phyloP scores from a whole-genome alignment of 139 green algal genomes.

The Chlorella sorokiniana region DNA sequence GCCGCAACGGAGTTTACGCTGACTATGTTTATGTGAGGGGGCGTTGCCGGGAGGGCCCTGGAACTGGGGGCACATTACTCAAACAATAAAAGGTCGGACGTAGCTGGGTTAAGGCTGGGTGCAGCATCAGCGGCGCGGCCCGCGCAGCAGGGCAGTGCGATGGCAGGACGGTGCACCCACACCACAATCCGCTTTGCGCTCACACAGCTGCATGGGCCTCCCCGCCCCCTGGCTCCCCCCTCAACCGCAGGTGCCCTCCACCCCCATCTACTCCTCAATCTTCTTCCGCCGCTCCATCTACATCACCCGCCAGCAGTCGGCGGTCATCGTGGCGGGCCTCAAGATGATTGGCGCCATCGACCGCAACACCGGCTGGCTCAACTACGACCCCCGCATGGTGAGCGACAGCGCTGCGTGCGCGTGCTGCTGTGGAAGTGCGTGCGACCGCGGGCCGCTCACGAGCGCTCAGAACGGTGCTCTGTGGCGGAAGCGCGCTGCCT shows the following conservation, averaged over 20 bases:
- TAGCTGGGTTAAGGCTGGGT: too few relatives aligned
- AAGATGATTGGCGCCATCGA: neutral
- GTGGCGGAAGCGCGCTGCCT: neutral
- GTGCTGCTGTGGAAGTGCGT: neutral
- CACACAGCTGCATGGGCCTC: neutral
- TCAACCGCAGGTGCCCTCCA: neutral
- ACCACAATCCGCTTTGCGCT: neutral
- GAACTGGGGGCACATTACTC: too few relatives aligned
- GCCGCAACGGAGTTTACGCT: neutral
- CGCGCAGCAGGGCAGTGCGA: too few relatives aligned
- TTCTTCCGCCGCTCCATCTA: neutral
- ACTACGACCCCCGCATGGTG: slow-evolving; percentile 15
- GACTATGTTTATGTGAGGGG: neutral
- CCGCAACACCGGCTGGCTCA: neutral
- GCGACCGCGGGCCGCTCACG: neutral
- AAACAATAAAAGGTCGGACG: too few relatives aligned
- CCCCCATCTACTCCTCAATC: neutral
- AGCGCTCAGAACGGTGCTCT: neutral
- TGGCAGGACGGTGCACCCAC: too few relatives aligned
- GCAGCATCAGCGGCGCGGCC: too few relatives aligned
- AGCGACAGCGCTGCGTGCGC: neutral
- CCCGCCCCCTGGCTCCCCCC: neutral
- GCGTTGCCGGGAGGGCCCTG: neutral
- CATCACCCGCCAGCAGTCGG: neutral
- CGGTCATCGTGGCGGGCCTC: neutral